Percentiles rank a stretch among this genome's conserved stretches.
phyloP scores from a whole-genome alignment of 352 stramenopile species.

The Phytophthora chlamydospora region DNA sequence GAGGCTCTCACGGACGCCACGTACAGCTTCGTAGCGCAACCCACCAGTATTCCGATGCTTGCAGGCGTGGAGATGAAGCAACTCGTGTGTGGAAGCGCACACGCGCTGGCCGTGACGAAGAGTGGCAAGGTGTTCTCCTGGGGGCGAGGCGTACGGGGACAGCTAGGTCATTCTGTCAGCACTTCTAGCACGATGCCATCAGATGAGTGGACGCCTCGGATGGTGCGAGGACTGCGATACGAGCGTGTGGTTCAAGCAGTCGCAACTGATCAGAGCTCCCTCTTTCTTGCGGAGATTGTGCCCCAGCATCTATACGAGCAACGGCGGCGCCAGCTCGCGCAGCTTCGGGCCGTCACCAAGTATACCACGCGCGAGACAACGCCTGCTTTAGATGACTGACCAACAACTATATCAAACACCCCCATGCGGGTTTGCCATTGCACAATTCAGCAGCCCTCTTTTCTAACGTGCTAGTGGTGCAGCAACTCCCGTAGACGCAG shows the following conservation, averaged over 20 bases:
- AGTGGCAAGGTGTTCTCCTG: slow-evolving; percentile 63
- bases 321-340: slow-evolving; percentile 52
- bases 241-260: slow-evolving; percentile 53
- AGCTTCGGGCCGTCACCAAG: slow-evolving; percentile 44
- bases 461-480: slow-evolving; percentile 1
- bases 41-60: slow-evolving; percentile 48
- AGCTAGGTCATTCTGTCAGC: slow-evolving; percentile 40
- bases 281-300: slow-evolving; percentile 62
- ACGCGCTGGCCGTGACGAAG: slow-evolving; percentile 62
- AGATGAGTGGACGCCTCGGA: slow-evolving; percentile 52
- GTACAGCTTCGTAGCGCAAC: slow-evolving; percentile 59
- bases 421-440: too few relatives aligned
- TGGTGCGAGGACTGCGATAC: slow-evolving; percentile 56
- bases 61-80: slow-evolving; percentile 57
- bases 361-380: slow-evolving; percentile 22
- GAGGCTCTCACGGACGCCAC: slow-evolving; percentile 70
- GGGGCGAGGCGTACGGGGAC: slow-evolving; percentile 54
- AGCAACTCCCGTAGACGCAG: slow-evolving; percentile 29
- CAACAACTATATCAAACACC: neutral
- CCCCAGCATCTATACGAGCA: slow-evolving; percentile 40
- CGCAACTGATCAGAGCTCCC: slow-evolving; percentile 63
- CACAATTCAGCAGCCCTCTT: neutral
- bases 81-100: slow-evolving; percentile 52
- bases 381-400: slow-evolving; percentile 6
- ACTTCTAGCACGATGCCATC: neutral